These are phyloP conservation scores for Trichocladium uniseriatum DNA, from an alignment of 495 filamentous ascomycete species.

Conservation along the genomic window DNA sequence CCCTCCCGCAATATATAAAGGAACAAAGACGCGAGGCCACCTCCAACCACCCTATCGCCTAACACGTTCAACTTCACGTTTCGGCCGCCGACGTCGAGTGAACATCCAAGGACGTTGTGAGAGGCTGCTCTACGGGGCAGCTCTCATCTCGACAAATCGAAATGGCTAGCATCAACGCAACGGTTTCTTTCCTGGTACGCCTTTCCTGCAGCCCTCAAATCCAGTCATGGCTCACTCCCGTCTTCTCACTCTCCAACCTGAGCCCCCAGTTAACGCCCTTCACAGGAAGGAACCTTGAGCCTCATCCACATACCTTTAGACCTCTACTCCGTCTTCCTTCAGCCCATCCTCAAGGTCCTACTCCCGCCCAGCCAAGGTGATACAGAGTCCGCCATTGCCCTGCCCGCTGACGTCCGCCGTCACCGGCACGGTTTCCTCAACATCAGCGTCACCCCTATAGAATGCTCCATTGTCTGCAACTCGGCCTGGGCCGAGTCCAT, in stretches of 20 bases:
- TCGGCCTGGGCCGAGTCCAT: slow-evolving; percentile 58
- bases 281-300: slow-evolving; percentile 74
- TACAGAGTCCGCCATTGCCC: neutral
- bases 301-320: slow-evolving; percentile 85
- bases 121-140: neutral
- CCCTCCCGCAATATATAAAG: no score
- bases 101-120: neutral
- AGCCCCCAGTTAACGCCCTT: no score
- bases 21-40: no score
- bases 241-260: no score
- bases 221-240: no score
- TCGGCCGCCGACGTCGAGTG: neutral
- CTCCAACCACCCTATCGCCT: neutral
- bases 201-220: no score
- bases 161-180: slow-evolving; percentile 40
- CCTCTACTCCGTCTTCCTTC: slow-evolving; percentile 71
- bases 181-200: slow-evolving; percentile 49
- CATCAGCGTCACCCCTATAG: slow-evolving; percentile 82
- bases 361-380: slow-evolving; percentile 47
- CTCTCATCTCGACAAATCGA: neutral
- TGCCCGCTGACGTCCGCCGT: slow-evolving; percentile 24
- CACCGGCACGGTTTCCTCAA: slow-evolving; percentile 73
- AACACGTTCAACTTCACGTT: neutral
- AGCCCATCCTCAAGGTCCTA: slow-evolving; percentile 75
- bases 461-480: slow-evolving; percentile 88